Evolutionary conservation across 1,284 basidiomycete genomes (phyloP), one percentile per base, ranked within the genome.

Genomic region (Cystobasidium pallidum): DNA sequence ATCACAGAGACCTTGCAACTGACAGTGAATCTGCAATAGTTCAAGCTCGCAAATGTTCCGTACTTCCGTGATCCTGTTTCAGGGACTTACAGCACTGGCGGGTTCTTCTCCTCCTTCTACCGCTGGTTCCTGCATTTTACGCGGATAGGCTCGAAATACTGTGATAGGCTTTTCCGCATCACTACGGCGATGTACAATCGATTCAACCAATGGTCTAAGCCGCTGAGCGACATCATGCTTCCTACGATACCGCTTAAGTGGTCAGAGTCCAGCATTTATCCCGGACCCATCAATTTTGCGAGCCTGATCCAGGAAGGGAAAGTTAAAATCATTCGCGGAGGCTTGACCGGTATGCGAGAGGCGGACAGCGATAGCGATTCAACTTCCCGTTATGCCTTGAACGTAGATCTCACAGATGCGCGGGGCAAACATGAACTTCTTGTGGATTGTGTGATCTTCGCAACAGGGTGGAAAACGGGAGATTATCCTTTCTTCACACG

Each of bases 391-490:
- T 55, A 58, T 41, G 45, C 43, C 1, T 34, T 64, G 17, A 54
- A 70, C 24, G 30, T 52, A 58, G 51, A 43, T 59, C 17, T 64
- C 15, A 32, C 45, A 13, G 26, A 47, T 13, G 62, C 11, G 32
- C 8, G 45, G 19, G 62, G 62, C 13, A 39, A 52, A 19, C 45
- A 64, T 2, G 45, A 64, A 51, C 34, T 76, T 21, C 41, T 57
- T 24, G 67, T 55, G 32, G 67, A 74, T 24, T 73, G 63, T 26
- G 72, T 75, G n/a, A 75, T 77, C 62, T 77, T 74, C 51, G 76
- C 72, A 19, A 72, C 76, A 39, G 76, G 76, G 1, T 77, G 76
- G 76, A 39, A 52, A 17, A 77, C 76, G 19, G 76, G 76, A 39
- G 63, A 68, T 32, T 76, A 76, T 52, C 72, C 74, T 19, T 77